Evolutionary conservation across 164 flowering plant genomes (phyloP).

Genomic region (Saururus chinensis): DNA sequence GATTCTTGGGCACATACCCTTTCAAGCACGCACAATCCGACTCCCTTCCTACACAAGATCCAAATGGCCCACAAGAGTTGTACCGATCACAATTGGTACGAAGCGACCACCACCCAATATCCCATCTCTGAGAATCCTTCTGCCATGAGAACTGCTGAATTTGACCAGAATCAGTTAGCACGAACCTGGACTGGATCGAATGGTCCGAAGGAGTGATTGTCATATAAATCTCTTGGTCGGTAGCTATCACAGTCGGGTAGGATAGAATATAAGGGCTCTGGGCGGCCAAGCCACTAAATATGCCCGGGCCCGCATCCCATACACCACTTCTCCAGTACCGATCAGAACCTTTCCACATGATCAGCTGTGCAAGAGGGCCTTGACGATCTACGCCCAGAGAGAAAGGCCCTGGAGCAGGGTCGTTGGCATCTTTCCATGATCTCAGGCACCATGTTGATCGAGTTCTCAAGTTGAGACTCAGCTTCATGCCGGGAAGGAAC

Average conservation of each 20-base stretch:
- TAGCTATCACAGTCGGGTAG: background rate
- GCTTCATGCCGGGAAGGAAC: constrained; percentile 16
- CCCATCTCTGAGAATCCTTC: background rate
- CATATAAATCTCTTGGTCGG: background rate
- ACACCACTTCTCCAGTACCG: constrained; percentile 1
- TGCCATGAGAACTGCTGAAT: background rate
- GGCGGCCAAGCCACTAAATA: background rate
- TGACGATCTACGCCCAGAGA: constrained; percentile 6
- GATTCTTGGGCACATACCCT: constrained; percentile 9
- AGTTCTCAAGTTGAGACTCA: constrained; percentile 8
- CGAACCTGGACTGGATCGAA: background rate
- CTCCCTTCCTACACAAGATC: constrained; percentile 6
- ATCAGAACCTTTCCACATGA: background rate
- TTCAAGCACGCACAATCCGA: constrained; percentile 8
- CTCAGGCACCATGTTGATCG: constrained; percentile 6
- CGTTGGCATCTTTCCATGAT: constrained; percentile 24
- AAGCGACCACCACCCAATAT: background rate
- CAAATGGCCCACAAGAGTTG: constrained; percentile 6
- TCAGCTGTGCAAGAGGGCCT: background rate
- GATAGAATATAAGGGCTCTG: too few relatives aligned
- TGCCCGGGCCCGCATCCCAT: background rate
- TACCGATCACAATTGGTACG: background rate
- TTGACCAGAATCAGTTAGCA: background rate
- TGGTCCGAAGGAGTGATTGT: background rate
- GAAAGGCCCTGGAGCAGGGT: constrained; percentile 24